phyloP scores from a whole-genome alignment of 176 grass and related monocot genomes.

The Oryza rufipogon region DNA sequence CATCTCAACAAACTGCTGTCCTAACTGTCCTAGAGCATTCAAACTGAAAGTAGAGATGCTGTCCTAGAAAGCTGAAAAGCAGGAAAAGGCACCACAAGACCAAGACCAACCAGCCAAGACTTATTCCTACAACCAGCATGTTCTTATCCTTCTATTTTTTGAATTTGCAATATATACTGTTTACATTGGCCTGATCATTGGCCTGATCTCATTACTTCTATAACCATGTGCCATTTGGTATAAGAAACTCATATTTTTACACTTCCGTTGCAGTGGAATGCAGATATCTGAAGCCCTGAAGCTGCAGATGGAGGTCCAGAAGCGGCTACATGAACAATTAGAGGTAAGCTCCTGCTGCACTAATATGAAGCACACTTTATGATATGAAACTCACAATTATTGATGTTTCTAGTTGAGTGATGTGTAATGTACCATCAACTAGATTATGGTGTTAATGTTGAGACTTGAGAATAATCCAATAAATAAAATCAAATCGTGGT shows the following conservation, averaged over 20 bases:
- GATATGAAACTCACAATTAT: neutral
- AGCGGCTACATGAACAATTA: constrained; percentile 49
- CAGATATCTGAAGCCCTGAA: constrained; percentile 52
- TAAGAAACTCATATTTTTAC: neutral
- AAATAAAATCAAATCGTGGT: neutral
- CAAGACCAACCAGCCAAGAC: no score
- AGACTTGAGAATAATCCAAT: neutral
- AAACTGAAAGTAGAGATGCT: no score
- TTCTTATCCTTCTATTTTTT: neutral
- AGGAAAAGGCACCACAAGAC: no score
- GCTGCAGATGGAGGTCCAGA: constrained; percentile 43
- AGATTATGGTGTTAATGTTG: neutral
- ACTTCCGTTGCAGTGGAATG: constrained; percentile 31
- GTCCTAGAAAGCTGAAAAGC: no score
- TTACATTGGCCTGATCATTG: neutral
- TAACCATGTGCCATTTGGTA: constrained; percentile 7
- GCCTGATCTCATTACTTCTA: neutral
- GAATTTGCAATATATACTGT: constrained; percentile 1
- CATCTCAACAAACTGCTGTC: no score
- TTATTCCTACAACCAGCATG: no score
- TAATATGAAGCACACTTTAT: neutral
- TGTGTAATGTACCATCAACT: neutral
- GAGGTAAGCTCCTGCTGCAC: constrained; percentile 33
- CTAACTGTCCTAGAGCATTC: no score
- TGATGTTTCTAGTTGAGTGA: neutral